phyloP scores from a whole-genome alignment of 306 rosid genomes.

The Inga oerstediana region DNA sequence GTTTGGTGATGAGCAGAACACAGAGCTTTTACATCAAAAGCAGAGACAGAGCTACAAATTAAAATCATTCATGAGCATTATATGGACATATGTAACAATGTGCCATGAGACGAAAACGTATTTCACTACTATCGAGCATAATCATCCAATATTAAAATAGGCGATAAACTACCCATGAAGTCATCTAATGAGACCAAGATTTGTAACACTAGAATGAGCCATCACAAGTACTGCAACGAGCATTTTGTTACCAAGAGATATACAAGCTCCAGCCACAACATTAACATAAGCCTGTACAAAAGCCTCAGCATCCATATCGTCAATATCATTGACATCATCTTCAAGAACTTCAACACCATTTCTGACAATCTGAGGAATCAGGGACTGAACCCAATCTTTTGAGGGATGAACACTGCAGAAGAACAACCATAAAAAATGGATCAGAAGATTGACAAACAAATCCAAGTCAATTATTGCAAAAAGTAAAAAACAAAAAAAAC shows the following conservation, averaged over 20 bases:
- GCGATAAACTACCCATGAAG: neutral
- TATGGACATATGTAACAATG: neutral
- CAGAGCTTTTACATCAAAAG: neutral
- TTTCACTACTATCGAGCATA: neutral
- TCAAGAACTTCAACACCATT: conserved; percentile 64
- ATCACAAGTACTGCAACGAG: conserved; percentile 7
- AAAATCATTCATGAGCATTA: neutral
- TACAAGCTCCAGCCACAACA: conserved; percentile 91
- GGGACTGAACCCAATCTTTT: conserved; percentile 87
- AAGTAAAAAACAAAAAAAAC: conserved; percentile 15
- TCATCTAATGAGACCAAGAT: neutral
- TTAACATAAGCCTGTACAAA: conserved; percentile 92
- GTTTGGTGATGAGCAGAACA: neutral
- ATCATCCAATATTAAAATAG: neutral
- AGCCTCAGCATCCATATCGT: conserved; percentile 87
- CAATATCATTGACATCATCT: conserved; percentile 65
- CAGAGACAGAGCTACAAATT: neutral
- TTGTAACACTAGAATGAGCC: neutral
- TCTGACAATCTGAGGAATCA: conserved; percentile 82
- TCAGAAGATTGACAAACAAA: conserved; percentile 35
- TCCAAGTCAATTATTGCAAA: conserved; percentile 30
- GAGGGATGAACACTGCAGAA: conserved; percentile 85
- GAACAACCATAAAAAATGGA: conserved; percentile 32
- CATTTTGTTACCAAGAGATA: conserved; percentile 74
- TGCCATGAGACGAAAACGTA: neutral